Evolutionary conservation across 1,284 basidiomycete genomes (phyloP).

Genomic region (Ceratobasidium sp.): DNA sequence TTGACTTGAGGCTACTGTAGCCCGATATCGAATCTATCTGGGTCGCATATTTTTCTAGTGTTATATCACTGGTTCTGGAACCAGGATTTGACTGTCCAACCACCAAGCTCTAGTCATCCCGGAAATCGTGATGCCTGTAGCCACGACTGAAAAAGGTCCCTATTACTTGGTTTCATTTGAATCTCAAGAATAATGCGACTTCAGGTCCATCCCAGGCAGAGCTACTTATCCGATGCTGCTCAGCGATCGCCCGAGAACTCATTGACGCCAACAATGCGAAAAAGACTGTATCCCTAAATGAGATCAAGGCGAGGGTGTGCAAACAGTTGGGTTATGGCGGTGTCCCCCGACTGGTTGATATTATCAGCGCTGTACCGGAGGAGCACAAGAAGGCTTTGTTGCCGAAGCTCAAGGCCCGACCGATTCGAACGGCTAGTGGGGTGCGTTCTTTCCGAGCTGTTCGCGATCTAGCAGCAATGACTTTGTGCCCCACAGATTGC

Average conservation of each 20-base stretch:
- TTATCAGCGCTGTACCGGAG: constrained; percentile 98
- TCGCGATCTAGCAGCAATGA: constrained; percentile 42
- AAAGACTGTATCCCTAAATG: constrained; percentile 85
- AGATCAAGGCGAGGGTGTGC: constrained; percentile 87
- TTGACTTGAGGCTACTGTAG: background rate
- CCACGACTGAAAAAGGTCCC: constrained; percentile 37
- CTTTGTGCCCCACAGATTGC: constrained; percentile 75
- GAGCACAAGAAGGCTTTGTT: constrained; percentile 94
- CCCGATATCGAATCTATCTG: background rate
- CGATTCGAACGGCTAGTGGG: constrained; percentile 97
- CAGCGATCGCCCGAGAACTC: constrained; percentile 94
- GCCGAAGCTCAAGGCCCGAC: constrained; percentile 92
- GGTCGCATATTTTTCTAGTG: background rate
- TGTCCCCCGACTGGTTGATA: constrained; percentile 94
- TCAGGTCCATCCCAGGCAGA: constrained; percentile 80
- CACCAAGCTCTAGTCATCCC: background rate
- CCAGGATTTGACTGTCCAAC: background rate
- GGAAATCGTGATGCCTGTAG: constrained; percentile 23
- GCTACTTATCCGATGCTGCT: constrained; percentile 89
- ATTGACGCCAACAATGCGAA: constrained; percentile 89
- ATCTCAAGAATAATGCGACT: background rate
- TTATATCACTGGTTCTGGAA: background rate
- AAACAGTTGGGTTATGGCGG: constrained; percentile 90
- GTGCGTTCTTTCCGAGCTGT: constrained; percentile 62
- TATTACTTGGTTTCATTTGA: background rate